Base-by-base conservation (phyloP, 805 yeast genomes). In the Ogataea methylovora region DNA sequence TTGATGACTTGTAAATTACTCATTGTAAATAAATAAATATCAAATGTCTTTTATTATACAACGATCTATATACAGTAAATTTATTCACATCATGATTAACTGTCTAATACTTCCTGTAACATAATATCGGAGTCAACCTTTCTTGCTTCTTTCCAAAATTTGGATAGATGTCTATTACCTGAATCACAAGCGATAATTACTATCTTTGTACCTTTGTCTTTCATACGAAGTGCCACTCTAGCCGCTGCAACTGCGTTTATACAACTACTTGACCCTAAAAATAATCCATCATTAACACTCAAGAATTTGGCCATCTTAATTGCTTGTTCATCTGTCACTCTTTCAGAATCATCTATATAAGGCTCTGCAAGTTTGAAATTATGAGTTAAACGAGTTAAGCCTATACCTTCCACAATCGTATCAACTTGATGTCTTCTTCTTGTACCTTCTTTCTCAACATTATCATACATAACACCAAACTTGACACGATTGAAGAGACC, bases 381-480 rank as follows among this genome's bases (percentile, higher is more conserved):
- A 49, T 73, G 71, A 0, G 98, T 90, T 18, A 92, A 62, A 42
- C 98, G 65, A 47, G 86, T 92, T 38, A 90, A 60, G 0, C 98
- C 98, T 20, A 90, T 82, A 0, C 98, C 98, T 57, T 90, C 98
- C 3, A 90, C 79, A 2, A 88, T 51, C 0, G 97, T 92, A 56
- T 90, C 98, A 2, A 90, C 97, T 58, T 90, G 98, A 56, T 92
- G 97, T 45, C 98, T 65, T 51, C 97, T 70, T 46, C 97, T 67
- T 0, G 92, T 84, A 1, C 98, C 98, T 60, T 90, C 98, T 44
- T 72, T 79, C 56, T 90, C 98, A 7, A 75, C 87, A 2, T 67
- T 43, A 48, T 88, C 95, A 55, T 85, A 90, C 97, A 92, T 87
- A 3, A 90, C 97, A 2, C 97, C 97, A 49, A 63, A 76, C 48